phyloP scores from a whole-genome alignment of 208 protist species.

The Acanthamoeba divionensis region DNA sequence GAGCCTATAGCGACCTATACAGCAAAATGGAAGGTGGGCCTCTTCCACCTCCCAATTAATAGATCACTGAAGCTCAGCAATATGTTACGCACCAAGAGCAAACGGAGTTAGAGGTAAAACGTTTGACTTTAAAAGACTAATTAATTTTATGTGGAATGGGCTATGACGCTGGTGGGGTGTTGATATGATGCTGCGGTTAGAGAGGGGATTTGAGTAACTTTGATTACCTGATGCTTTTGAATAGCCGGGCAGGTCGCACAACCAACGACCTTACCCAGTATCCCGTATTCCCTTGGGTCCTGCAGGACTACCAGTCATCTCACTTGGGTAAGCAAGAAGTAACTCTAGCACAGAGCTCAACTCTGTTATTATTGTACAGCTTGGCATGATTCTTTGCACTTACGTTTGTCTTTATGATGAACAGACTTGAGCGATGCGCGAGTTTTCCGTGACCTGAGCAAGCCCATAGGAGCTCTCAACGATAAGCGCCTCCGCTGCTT shows the following conservation, averaged over 20 bases:
- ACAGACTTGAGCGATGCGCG: constrained; percentile 74
- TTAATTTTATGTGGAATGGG: no score
- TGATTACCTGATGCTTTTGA: constrained; percentile 88
- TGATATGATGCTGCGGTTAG: no score
- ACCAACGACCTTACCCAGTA: constrained; percentile 84
- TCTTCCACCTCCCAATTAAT: background rate
- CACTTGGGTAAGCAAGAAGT: constrained; percentile 61
- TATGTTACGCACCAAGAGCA: no score
- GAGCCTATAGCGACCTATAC: background rate
- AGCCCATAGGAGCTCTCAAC: constrained; percentile 90
- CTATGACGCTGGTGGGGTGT: background rate
- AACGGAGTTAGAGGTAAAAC: no score
- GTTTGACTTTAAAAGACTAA: no score
- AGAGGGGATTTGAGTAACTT: constrained; percentile 86
- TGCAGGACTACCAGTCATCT: constrained; percentile 83
- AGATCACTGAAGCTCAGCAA: background rate
- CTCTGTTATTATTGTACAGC: background rate
- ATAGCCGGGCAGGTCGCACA: constrained; percentile 81
- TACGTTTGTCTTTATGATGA: background rate
- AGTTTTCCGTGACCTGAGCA: constrained; percentile 87
- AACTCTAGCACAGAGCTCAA: background rate
- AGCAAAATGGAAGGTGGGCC: background rate
- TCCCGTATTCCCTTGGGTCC: constrained; percentile 92
- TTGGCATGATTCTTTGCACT: background rate
- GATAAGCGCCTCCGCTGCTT: constrained; percentile 77